These are phyloP conservation scores for Rhizomucor miehei DNA, from an alignment of 371 early-diverging fungal species.

Conservation along the genomic window DNA sequence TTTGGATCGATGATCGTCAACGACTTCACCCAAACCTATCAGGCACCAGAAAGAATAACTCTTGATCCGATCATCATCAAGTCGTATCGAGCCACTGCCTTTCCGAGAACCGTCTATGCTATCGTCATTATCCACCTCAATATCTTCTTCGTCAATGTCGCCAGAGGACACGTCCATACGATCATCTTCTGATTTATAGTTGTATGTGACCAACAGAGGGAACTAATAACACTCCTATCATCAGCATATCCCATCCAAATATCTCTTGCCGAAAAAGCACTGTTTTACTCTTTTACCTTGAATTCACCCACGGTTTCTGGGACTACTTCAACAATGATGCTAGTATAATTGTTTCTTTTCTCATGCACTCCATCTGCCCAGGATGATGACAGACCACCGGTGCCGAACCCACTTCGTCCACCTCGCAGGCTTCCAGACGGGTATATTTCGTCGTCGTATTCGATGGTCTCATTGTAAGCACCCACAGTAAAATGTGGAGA, in stretches of 20 bases:
- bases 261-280: neutral
- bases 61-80: slow-evolving; percentile 42
- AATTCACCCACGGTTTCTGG: slow-evolving; percentile 49
- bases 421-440: slow-evolving; percentile 17
- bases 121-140: slow-evolving; percentile 27
- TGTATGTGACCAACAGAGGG: slow-evolving; percentile 61
- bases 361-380: slow-evolving; percentile 56
- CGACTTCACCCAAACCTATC: slow-evolving; percentile 57
- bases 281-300: slow-evolving; percentile 26
- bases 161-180: slow-evolving; percentile 48
- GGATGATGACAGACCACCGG: slow-evolving; percentile 18
- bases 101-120: slow-evolving; percentile 24
- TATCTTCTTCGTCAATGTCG: slow-evolving; percentile 40
- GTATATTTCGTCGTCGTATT: slow-evolving; percentile 71
- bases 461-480: slow-evolving; percentile 80
- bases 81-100: slow-evolving; percentile 27
- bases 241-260: neutral
- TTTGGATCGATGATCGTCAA: neutral
- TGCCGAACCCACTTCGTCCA: slow-evolving; percentile 23
- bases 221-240: slow-evolving; percentile 29
- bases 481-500: slow-evolving; percentile 73
- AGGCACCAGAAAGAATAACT: slow-evolving; percentile 63
- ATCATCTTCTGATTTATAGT: slow-evolving; percentile 57
- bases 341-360: slow-evolving; percentile 57
- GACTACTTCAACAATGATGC: slow-evolving; percentile 57